phyloP scores from a whole-genome alignment of 768 basidiomycete species.

The Suillus paluster region DNA sequence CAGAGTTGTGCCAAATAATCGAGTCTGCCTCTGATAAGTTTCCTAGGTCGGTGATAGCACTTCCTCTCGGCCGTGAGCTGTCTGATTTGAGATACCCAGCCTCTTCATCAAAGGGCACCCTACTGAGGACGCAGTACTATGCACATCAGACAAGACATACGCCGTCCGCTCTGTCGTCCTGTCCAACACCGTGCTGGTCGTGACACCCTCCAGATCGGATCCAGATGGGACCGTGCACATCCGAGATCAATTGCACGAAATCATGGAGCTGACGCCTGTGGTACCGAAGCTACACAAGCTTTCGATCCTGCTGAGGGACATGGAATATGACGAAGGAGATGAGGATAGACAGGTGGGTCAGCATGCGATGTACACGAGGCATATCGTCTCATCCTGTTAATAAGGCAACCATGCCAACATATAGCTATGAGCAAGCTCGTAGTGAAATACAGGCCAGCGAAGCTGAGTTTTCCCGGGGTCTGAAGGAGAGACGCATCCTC shows the following conservation, averaged over 20 bases:
- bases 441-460: slow-evolving; percentile 83
- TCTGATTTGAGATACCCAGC: slow-evolving; percentile 37
- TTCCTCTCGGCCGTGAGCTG: neutral
- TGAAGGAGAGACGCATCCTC: slow-evolving; percentile 74
- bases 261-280: slow-evolving; percentile 80
- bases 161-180: slow-evolving; percentile 82
- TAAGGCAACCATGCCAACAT: slow-evolving; percentile 47
- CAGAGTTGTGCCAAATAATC: slow-evolving; percentile 65
- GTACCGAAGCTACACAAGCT: slow-evolving; percentile 81
- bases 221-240: slow-evolving; percentile 60
- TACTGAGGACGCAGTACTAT: slow-evolving; percentile 88
- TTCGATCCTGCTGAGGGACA: slow-evolving; percentile 58
- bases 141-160: slow-evolving; percentile 83
- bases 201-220: slow-evolving; percentile 51
- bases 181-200: slow-evolving; percentile 85
- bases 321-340: slow-evolving; percentile 69
- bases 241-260: slow-evolving; percentile 79
- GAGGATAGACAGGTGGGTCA: slow-evolving; percentile 44
- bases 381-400: neutral
- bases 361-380: neutral
- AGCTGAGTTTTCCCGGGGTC: slow-evolving; percentile 63
- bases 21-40: slow-evolving; percentile 50
- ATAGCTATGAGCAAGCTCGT: slow-evolving; percentile 59
- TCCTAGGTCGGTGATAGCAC: neutral
- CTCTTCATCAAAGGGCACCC: slow-evolving; percentile 81